Base-by-base conservation (phyloP, 2,329 filamentous ascomycete genomes). In the Fusarium fujikuroi region DNA sequence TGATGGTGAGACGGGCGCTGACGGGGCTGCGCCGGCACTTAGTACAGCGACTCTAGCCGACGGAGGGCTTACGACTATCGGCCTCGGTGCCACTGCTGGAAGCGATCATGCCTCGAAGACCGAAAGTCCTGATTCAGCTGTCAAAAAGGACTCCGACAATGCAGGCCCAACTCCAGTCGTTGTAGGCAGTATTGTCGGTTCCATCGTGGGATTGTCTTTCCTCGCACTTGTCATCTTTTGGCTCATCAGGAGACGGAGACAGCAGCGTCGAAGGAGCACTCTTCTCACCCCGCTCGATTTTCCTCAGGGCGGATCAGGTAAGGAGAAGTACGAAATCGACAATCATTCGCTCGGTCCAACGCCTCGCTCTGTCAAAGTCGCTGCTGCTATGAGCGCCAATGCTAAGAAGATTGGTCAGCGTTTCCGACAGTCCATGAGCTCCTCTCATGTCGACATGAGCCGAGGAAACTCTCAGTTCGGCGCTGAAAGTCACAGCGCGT, bases 401-500 rank as follows among this genome's bases (percentile, higher is more conserved):
- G 80, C 81, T 15, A 78, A 76, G 62, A 77, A 75, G 49, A 67
- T 77, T 44, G 72, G 74, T 16, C 67, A 72, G 62, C 72, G 69
- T 43, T 59, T 79, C 28, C 69, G 66, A 39, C 66, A 60, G 21
- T 73, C 71, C 19, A 65, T 60, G 30, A 66, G 60, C 50, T 80
- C 78, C 14, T 80, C 84, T 5, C 83, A 81, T 52, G 84, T 88
- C 36, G 85, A 88, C 63, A 81, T 88, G 70, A 84, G 89, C 77
- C 82, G 86, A 53, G 86, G 87, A 11, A 87, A 86, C 72, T 88
- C 88, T 14, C 88, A 89, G 72, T 88, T 84, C 66, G 81, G 83
- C 30, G 62, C 78, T 4, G 64, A 73, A 69, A 85, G 83, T 66
- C 82, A 83, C 37, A 82, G 79, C 49, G 82, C 80, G 50, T 84